phyloP scores from a whole-genome alignment of 345 rosid species.

The Punica granatum region DNA sequence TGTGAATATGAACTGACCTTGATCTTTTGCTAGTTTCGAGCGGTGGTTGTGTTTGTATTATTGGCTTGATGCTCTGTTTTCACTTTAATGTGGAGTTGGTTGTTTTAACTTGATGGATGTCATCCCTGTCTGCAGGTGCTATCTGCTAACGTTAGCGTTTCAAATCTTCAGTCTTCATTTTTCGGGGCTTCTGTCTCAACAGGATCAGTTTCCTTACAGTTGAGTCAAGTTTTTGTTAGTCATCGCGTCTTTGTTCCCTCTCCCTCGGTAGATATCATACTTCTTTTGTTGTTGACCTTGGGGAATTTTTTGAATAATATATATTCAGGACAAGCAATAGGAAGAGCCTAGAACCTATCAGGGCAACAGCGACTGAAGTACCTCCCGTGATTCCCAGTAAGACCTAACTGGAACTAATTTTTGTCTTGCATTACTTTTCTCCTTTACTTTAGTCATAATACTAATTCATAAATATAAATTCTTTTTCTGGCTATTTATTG shows the following conservation, averaged over 20 bases:
- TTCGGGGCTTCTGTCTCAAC: conserved; percentile 42
- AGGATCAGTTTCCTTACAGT: conserved; percentile 48
- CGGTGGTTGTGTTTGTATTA: too few relatives aligned
- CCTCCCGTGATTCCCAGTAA: conserved; percentile 61
- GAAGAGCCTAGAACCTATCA: conserved; percentile 47
- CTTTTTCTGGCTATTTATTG: conserved; percentile 12
- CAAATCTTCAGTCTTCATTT: conserved; percentile 21
- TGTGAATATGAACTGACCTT: too few relatives aligned
- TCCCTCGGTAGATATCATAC: neutral
- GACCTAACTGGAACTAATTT: conserved; percentile 11
- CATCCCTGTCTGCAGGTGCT: conserved; percentile 6
- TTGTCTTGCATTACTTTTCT: neutral
- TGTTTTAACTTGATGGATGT: neutral
- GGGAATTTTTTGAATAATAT: too few relatives aligned
- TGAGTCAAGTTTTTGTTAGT: conserved; percentile 21
- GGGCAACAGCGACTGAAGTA: conserved; percentile 70
- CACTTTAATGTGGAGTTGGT: neutral
- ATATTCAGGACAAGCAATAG: conserved; percentile 34
- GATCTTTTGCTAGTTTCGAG: too few relatives aligned
- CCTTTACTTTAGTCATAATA: neutral
- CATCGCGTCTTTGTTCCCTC: too few relatives aligned
- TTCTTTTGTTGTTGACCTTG: neutral
- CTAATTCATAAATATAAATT: neutral
- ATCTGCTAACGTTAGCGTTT: conserved; percentile 23
- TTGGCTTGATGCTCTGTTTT: neutral